Conservation (phyloP, 176 grass and related monocot genomes). For the Sorghum bicolor region Sorghum_bicolor_NCBIv3 NC_012878.2:46645001-46645500, state of each 20-base stretch:
- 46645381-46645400: constrained; percentile 45
- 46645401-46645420: constrained; percentile 19
- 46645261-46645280: neutral
- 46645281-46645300: neutral
- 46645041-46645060: no score
- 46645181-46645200: neutral
- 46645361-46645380: neutral
- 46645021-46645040: no score
- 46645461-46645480: neutral
- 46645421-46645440: neutral
- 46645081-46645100: constrained; percentile 3
- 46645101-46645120: neutral
- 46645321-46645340: neutral
- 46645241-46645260: neutral
- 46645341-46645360: neutral
- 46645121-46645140: constrained; percentile 18
- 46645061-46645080: no score
- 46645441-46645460: constrained; percentile 6
- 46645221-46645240: constrained; percentile 14
- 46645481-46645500: neutral
- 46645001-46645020: no score
- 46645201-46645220: constrained; percentile 18
- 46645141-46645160: constrained; percentile 19
- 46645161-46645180: constrained; percentile 21
- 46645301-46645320: neutral